These are phyloP conservation scores for Pythium aphanidermatum DNA, from an alignment of 352 stramenopile genomes.

Conservation along the genomic window DNA sequence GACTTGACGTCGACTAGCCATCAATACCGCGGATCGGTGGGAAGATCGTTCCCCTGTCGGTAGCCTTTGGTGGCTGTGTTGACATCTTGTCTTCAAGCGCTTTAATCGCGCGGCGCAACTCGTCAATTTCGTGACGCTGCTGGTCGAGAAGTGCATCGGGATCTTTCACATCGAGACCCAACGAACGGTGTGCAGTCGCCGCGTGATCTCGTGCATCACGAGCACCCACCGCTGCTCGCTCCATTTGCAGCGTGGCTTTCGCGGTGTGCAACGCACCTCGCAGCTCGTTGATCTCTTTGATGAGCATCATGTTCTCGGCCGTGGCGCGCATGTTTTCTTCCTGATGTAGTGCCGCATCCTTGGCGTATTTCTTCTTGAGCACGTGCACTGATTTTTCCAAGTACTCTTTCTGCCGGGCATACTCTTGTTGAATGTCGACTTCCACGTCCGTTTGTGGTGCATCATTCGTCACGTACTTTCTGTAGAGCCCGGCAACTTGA, in stretches of 20 bases:
- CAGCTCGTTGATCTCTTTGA: constrained; percentile 92
- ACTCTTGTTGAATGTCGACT: constrained; percentile 76
- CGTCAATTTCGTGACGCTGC: constrained; percentile 63
- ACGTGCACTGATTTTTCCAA: constrained; percentile 89
- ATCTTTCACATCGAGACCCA: constrained; percentile 23
- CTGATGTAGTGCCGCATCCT: constrained; percentile 64
- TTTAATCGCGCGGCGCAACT: constrained; percentile 72
- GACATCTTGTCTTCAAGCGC: constrained; percentile 63
- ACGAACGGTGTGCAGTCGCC: constrained; percentile 13
- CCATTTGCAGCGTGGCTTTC: constrained; percentile 80
- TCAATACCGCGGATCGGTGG: constrained; percentile 41
- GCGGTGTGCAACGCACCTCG: constrained; percentile 60
- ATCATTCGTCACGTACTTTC: constrained; percentile 56
- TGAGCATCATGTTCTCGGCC: constrained; percentile 88
- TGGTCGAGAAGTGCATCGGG: constrained; percentile 45
- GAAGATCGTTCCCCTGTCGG: constrained; percentile 18
- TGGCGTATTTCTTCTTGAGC: constrained; percentile 84
- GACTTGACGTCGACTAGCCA: constrained; percentile 17
- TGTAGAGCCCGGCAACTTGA: constrained; percentile 67
- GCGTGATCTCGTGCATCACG: constrained; percentile 11
- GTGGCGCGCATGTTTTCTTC: constrained; percentile 54
- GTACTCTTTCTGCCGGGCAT: constrained; percentile 89
- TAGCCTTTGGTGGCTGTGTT: constrained; percentile 6
- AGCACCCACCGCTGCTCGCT: constrained; percentile 40
- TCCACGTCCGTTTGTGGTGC: constrained; percentile 44